Percentiles rank a stretch among this genome's conserved stretches.
phyloP scores from a whole-genome alignment of 805 yeast species.

The Wickerhamia fluorescens region DNA sequence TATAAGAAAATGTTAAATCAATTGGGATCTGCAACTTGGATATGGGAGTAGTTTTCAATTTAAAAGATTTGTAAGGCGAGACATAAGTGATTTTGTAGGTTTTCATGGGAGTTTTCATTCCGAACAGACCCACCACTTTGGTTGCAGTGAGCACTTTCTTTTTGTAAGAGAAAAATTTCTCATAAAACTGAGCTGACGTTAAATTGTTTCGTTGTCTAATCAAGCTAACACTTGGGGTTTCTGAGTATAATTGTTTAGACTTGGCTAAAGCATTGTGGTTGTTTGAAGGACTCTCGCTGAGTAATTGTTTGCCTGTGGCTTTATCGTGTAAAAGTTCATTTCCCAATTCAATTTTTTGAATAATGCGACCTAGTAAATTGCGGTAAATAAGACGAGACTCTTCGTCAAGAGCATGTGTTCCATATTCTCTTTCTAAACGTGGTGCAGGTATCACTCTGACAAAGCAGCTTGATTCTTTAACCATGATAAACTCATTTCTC shows the following conservation, averaged over 20 bases:
- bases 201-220: too few relatives aligned
- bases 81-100: constrained; percentile 4
- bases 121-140: constrained; percentile 16
- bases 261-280: constrained; percentile 10
- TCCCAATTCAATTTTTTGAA: constrained; percentile 11
- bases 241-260: constrained; percentile 13
- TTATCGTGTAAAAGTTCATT: constrained; percentile 5
- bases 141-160: constrained; percentile 16
- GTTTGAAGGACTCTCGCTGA: too few relatives aligned
- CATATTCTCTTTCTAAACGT: constrained; percentile 1
- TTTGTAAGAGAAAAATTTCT: constrained; percentile 12
- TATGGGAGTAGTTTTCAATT: constrained; percentile 2
- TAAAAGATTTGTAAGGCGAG: constrained; percentile 1
- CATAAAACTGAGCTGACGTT: too few relatives aligned
- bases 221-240: constrained; percentile 8
- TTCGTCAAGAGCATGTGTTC: constrained; percentile 3
- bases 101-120: constrained; percentile 11
- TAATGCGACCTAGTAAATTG: constrained; percentile 11
- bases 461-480: constrained; percentile 17
- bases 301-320: background rate
- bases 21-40: background rate
- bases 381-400: constrained; percentile 11
- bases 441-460: constrained; percentile 16
- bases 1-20: constrained; percentile 20
- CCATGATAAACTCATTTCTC: constrained; percentile 20